A percentile compares a stretch with the other conserved stretches of the same genome.
Conservation (phyloP, 345 rosid species). For the Populus simonii region DNA sequence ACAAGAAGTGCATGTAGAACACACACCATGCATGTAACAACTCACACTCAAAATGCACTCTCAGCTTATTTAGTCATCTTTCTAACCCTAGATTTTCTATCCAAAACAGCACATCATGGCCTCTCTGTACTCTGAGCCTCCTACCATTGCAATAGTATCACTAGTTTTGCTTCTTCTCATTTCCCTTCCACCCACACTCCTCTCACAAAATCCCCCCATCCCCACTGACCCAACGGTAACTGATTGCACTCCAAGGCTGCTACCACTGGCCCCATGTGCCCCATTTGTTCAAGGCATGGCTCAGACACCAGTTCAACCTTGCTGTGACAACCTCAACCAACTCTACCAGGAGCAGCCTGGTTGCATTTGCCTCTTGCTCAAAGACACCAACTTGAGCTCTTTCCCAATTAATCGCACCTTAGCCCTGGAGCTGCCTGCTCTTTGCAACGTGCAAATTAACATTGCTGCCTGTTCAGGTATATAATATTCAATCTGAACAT, state of each 20-base stretch:
- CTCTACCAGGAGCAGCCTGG: slow-evolving; percentile 48
- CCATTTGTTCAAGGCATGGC: slow-evolving; percentile 64
- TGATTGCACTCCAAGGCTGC: slow-evolving; percentile 51
- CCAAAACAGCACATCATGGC: slow-evolving; percentile 24
- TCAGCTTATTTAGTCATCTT: slow-evolving; percentile 21
- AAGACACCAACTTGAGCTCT: slow-evolving; percentile 40
- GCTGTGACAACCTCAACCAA: slow-evolving; percentile 66
- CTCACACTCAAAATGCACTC: slow-evolving; percentile 45
- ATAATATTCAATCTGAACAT: too few relatives aligned
- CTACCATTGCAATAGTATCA: slow-evolving; percentile 15
- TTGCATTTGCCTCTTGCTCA: slow-evolving; percentile 72
- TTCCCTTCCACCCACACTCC: slow-evolving; percentile 20
- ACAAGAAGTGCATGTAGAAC: slow-evolving; percentile 23
- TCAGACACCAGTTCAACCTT: slow-evolving; percentile 48
- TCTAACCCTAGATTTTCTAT: slow-evolving; percentile 4
- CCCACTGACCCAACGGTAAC: slow-evolving; percentile 31
- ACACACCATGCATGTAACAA: slow-evolving; percentile 50
- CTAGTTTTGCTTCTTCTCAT: slow-evolving; percentile 29
- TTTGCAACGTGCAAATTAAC: slow-evolving; percentile 48
- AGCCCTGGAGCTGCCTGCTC: slow-evolving; percentile 55
- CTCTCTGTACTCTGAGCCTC: slow-evolving; percentile 10
- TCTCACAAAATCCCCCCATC: slow-evolving; percentile 38
- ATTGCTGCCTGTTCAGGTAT: slow-evolving; percentile 59
- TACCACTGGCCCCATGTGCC: slow-evolving; percentile 61
- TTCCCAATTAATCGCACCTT: slow-evolving; percentile 66